Conservation (phyloP, 257 asterid genomes). For the Nemophila menziesii region DNA sequence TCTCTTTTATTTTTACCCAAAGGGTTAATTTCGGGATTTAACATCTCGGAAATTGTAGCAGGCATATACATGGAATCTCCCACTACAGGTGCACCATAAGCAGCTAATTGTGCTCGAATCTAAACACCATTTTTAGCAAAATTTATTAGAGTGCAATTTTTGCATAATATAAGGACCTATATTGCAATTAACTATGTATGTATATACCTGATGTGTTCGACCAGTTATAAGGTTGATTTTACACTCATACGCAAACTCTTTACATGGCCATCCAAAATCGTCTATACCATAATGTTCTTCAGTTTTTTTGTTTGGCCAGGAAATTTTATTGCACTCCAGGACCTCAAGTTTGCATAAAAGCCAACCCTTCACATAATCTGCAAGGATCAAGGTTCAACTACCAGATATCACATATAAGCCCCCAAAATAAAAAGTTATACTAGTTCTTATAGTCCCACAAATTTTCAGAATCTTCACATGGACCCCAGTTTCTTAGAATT, state of each 20-base stretch:
- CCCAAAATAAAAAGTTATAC: background rate
- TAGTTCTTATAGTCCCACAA: no score
- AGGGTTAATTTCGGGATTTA: slow-evolving; percentile 52
- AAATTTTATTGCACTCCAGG: slow-evolving; percentile 73
- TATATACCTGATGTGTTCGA: slow-evolving; percentile 82
- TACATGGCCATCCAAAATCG: slow-evolving; percentile 68
- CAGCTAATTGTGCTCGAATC: slow-evolving; percentile 83
- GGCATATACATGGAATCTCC: slow-evolving; percentile 93
- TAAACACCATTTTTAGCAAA: slow-evolving; percentile 17
- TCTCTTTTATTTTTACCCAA: slow-evolving; percentile 37
- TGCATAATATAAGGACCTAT: background rate
- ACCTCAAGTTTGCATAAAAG: slow-evolving; percentile 86
- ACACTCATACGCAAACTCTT: slow-evolving; percentile 78
- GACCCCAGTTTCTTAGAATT: no score
- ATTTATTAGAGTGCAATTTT: slow-evolving; percentile 5
- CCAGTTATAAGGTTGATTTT: slow-evolving; percentile 82
- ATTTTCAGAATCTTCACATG: no score
- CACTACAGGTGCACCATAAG: slow-evolving; percentile 69
- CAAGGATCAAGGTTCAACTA: slow-evolving; percentile 20
- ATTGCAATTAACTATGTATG: no score
- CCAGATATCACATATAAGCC: no score
- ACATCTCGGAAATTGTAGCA: slow-evolving; percentile 60
- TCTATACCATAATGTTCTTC: slow-evolving; percentile 39
- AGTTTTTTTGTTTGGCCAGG: slow-evolving; percentile 49
- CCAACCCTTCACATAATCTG: slow-evolving; percentile 63